Percentiles rank a stretch among this genome's conserved stretches.
Conservation (phyloP, 768 basidiomycete genomes). For the Collybiopsis confluens region DNA sequence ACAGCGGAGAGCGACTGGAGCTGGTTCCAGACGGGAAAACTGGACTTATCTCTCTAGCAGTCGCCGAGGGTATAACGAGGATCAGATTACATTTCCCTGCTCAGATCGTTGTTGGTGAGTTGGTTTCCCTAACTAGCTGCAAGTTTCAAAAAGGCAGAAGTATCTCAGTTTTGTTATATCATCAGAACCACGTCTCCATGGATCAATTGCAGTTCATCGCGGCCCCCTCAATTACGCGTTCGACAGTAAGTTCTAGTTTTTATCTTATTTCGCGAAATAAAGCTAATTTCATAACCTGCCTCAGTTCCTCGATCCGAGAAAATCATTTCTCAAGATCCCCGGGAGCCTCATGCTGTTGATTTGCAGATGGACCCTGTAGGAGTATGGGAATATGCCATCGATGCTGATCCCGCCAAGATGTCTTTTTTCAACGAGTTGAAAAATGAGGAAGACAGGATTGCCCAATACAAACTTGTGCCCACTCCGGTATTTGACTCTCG, state of each 20-base stretch:
- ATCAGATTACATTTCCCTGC: constrained; percentile 43
- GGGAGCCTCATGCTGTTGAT: constrained; percentile 43
- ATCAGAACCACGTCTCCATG: constrained; percentile 45
- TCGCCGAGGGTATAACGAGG: constrained; percentile 38
- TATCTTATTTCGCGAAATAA: neutral
- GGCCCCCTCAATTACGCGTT: constrained; percentile 53
- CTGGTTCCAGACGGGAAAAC: no score
- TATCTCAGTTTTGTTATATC: neutral
- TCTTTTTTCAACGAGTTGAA: no score
- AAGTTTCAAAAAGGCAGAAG: no score
- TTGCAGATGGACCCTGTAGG: constrained; percentile 45
- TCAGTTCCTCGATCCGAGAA: constrained; percentile 24
- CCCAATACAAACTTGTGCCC: constrained; percentile 32
- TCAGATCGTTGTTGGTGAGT: constrained; percentile 39
- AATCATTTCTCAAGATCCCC: constrained; percentile 37
- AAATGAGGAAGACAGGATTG: constrained; percentile 25
- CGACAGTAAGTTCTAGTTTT: constrained; percentile 34
- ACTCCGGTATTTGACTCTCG: constrained; percentile 48
- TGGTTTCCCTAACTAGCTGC: no score
- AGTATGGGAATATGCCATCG: constrained; percentile 52
- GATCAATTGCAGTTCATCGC: constrained; percentile 49
- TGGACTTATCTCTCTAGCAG: constrained; percentile 39
- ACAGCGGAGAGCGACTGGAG: constrained; percentile 30
- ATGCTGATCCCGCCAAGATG: constrained; percentile 38
- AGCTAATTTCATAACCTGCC: neutral